A percentile compares a stretch with the other conserved stretches of the same genome.
Evolutionary conservation across 2,329 filamentous ascomycete species (phyloP).

Genomic region (Verruconis gallopava): DNA sequence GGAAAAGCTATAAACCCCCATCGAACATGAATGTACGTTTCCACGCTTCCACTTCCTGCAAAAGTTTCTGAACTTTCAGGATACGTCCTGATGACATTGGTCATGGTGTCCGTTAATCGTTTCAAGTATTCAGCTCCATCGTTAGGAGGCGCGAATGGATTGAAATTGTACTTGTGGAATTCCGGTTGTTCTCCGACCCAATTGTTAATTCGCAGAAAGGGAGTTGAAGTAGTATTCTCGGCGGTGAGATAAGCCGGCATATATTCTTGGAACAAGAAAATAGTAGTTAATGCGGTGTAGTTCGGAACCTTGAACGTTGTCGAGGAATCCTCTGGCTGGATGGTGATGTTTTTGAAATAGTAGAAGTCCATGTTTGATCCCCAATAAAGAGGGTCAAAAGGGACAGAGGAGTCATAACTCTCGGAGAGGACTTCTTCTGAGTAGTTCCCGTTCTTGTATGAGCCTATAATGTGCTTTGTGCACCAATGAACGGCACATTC

Average conservation of each 20-base stretch:
- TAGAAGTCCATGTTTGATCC: background rate
- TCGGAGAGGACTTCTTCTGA: background rate
- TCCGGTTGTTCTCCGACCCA: background rate
- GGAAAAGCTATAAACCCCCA: slow-evolving; percentile 21
- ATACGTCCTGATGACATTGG: slow-evolving; percentile 14
- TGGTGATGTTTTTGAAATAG: slow-evolving; percentile 2
- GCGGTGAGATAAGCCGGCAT: slow-evolving; percentile 16
- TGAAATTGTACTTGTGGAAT: background rate
- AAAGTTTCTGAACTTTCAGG: slow-evolving; percentile 8
- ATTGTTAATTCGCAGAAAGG: background rate
- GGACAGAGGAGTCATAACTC: background rate
- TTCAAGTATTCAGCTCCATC: slow-evolving; percentile 9
- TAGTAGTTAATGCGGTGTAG: slow-evolving; percentile 3
- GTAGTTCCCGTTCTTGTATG: slow-evolving; percentile 9
- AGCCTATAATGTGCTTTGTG: slow-evolving; percentile 17
- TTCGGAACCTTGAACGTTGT: slow-evolving; percentile 10
- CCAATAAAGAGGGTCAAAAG: background rate
- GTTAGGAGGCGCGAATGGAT: background rate
- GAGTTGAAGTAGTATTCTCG: background rate
- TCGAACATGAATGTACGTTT: slow-evolving; percentile 13
- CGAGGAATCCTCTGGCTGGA: background rate
- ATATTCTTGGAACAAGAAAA: slow-evolving; percentile 14
- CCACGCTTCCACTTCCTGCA: slow-evolving; percentile 8
- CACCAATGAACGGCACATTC: slow-evolving; percentile 16
- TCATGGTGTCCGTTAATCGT: slow-evolving; percentile 16